These are phyloP conservation scores for Fusarium papillatum DNA, from an alignment of 2,329 filamentous ascomycete species.

Conservation along the genomic window DNA sequence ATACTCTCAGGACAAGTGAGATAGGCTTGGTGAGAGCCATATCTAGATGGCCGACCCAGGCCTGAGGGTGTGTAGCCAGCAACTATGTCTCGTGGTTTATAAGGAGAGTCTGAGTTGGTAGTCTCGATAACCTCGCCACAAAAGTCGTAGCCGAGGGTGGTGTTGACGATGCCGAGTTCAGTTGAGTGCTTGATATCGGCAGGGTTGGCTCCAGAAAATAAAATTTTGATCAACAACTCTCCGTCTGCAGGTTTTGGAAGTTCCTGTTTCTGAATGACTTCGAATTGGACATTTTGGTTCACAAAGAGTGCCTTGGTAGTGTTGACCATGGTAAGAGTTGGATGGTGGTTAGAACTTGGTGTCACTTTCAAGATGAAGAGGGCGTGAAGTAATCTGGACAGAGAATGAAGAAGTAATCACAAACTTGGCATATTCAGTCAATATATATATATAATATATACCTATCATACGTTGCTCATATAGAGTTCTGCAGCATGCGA, in stretches of 20 bases:
- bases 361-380: no score
- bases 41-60: not conserved
- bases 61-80: not conserved
- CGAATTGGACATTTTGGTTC: not conserved
- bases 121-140: not conserved
- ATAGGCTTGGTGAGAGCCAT: conserved; percentile 2
- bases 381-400: no score
- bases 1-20: conserved; percentile 1
- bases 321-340: not conserved
- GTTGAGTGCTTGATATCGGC: not conserved
- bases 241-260: not conserved
- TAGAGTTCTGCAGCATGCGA: not conserved
- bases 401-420: not conserved
- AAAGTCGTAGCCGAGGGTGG: conserved; percentile 9
- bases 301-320: not conserved
- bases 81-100: not conserved
- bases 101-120: not conserved
- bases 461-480: not conserved
- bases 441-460: not conserved
- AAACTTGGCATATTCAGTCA: not conserved
- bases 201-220: not conserved
- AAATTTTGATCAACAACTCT: not conserved
- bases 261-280: not conserved
- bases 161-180: not conserved
- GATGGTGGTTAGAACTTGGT: not conserved